Evolutionary conservation across 2,329 filamentous ascomycete genomes (phyloP), one percentile per base, ranked within the genome.

Genomic region (Thielaviopsis euricoi): DNA sequence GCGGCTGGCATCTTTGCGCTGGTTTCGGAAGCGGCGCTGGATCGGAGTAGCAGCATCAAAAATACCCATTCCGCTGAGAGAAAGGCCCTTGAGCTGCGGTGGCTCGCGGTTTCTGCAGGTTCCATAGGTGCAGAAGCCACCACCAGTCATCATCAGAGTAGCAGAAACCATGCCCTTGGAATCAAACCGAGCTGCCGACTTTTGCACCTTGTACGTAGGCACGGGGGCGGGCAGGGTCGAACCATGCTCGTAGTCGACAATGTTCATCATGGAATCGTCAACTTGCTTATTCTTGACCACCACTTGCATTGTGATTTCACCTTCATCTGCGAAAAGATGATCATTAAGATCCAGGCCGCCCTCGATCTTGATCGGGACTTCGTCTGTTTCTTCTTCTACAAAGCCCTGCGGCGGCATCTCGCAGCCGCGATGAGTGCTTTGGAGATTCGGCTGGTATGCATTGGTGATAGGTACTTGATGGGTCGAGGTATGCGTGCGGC

Each of bases 31-130:
- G 52, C 83, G 78, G 64, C 81, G 84, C 76, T 86, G 85, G 61
- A 85, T 80, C 17, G 82, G 77, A 4, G 83, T 86, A 4, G 87
- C 87, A 56, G 87, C 82, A 68, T 91, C 87, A 66, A 90, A 89
- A n/a, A 88, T 76, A 56, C 80, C 79, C 86, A 90, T 90, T 19
- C 87, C 87, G 2, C 84, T 83, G 76, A 83, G 89, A 52, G 81
- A 73, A n/a, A 83, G 73, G 1, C 86, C 86, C 67, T 90, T 90
- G 56, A 89, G 74, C 33, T 57, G 57, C 12, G 60, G 61, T 12
- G 58, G 55, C 50, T 59, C 59, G n/a, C 58, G 60, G 15, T 59
- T 52, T 19, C 48, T 55, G 15, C 13, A 43, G 1, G 43, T 40
- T 10, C 56, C 58, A 56, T 52, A 56, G n/a, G 54, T 55, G 22